Evolutionary conservation across 257 asterid species (phyloP).

Genomic region (Nicotiana obtusifolia): DNA sequence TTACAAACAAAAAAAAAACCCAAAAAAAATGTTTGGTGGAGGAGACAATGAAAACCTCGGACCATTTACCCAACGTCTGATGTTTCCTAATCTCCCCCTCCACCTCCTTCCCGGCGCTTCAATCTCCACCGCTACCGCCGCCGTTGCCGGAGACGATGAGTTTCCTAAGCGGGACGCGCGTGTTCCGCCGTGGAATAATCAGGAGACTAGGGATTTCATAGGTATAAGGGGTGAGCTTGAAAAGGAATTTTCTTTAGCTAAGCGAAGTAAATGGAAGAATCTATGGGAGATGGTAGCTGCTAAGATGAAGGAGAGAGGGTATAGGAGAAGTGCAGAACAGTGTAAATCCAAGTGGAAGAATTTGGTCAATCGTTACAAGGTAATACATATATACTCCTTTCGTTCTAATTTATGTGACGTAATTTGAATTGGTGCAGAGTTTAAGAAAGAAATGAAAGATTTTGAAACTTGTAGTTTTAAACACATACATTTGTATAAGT

Average conservation of each 20-base stretch:
- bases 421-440: too few relatives aligned
- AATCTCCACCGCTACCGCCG: conserved; percentile 1
- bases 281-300: conserved; percentile 58
- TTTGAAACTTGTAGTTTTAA: not conserved
- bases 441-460: too few relatives aligned
- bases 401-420: too few relatives aligned
- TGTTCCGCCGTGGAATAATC: conserved; percentile 58
- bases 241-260: conserved; percentile 23
- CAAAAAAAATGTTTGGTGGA: conserved; percentile 8
- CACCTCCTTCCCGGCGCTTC: conserved; percentile 16
- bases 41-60: conserved; percentile 12
- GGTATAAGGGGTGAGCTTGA: conserved; percentile 56
- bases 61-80: conserved; percentile 9
- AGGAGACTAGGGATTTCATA: conserved; percentile 68
- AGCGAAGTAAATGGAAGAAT: conserved; percentile 23
- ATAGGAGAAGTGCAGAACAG: conserved; percentile 54
- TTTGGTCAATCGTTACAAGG: conserved; percentile 58
- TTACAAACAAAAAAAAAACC: not conserved
- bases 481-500: not conserved
- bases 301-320: conserved; percentile 56
- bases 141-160: conserved; percentile 29
- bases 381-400: not conserved
- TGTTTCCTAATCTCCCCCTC: conserved; percentile 18
- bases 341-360: conserved; percentile 73
- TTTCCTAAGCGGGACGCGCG: conserved; percentile 60